Base-by-base conservation (phyloP, 208 protist genomes). In the Trypanosoma boissoni region DNA sequence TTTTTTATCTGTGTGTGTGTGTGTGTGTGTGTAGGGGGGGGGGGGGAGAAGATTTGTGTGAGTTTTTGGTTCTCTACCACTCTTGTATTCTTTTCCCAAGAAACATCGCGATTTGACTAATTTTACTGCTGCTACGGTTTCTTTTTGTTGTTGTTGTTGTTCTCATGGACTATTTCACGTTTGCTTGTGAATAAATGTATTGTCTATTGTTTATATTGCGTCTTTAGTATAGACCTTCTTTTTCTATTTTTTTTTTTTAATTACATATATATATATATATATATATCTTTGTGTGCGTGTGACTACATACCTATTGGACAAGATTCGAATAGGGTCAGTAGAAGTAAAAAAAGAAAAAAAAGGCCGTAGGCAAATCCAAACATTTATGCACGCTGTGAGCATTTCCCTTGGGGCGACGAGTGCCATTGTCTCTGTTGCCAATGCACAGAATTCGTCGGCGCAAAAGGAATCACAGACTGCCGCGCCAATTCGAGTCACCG, bases 391-490 rank as follows among this genome's bases (percentile, higher is more conserved):
- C 62, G 81, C 85, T n/a, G 80, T 95, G 1, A 79, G 70, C 44
- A 86, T 95, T 58, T 95, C 88, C 1, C 73, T 95, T 27, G 88
- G 88, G 16, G 76, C 79, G 9, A 82, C 67, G 14, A 95, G 76
- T 57, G 78, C 83, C 44, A 79, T 83, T 56, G 85, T 95, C 0
- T 53, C 85, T 1, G 80, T 95, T 14, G 66, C 84, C 64, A 1
- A 44, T 78, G 56, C 58, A 58, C 43, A 31, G 9, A 34, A 3
- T 42, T 18, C 62, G 1, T 16, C 39, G 4, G 32, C 27, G 6
- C 44, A 48, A 37, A n/a, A n/a, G n/a, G 53, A 61, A 16, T 14
- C 32, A 18, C 36, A 69, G 8, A 55, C 45, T 1, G 7, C 63
- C 7, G 66, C 70, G 9, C 53, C 80, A 6, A 81, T 88, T 51